A percentile compares a stretch with the other conserved stretches of the same genome.
These are phyloP conservation scores for Globisporangium echinulatum DNA, from an alignment of 352 stramenopile species.

Conservation along the genomic window DNA sequence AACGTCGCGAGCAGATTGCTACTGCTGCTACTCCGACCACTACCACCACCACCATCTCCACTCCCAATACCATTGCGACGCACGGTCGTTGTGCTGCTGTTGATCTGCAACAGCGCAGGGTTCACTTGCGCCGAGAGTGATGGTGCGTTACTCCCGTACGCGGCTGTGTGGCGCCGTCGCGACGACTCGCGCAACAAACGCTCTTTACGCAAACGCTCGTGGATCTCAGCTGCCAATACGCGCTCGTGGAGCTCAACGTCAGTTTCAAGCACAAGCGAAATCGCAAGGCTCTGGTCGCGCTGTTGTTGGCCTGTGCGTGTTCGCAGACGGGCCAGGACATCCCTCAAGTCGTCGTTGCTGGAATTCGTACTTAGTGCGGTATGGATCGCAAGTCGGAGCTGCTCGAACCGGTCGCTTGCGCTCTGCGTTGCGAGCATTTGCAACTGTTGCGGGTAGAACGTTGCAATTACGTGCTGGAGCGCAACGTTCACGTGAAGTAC, in stretches of 20 bases:
- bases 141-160: slow-evolving; percentile 16
- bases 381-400: slow-evolving; percentile 22
- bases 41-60: too few species aligned
- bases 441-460: slow-evolving; percentile 24
- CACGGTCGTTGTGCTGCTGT: slow-evolving; percentile 15
- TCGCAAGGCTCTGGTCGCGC: slow-evolving; percentile 18
- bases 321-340: slow-evolving; percentile 21
- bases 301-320: slow-evolving; percentile 4
- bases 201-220: slow-evolving; percentile 38
- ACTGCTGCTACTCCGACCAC: background rate
- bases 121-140: slow-evolving; percentile 12
- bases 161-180: slow-evolving; percentile 24
- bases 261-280: slow-evolving; percentile 25
- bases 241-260: slow-evolving; percentile 32
- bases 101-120: slow-evolving; percentile 11
- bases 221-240: slow-evolving; percentile 30
- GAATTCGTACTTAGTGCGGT: slow-evolving; percentile 15
- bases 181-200: slow-evolving; percentile 30
- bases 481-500: slow-evolving; percentile 25
- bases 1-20: slow-evolving; percentile 10
- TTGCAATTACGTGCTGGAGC: slow-evolving; percentile 24
- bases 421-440: slow-evolving; percentile 22
- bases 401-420: slow-evolving; percentile 20
- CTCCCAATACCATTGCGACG: background rate
- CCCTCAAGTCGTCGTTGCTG: slow-evolving; percentile 17